These are phyloP conservation scores for Podosphaera leucotricha DNA, from an alignment of 2,329 filamentous ascomycete genomes.

Conservation along the genomic window DNA sequence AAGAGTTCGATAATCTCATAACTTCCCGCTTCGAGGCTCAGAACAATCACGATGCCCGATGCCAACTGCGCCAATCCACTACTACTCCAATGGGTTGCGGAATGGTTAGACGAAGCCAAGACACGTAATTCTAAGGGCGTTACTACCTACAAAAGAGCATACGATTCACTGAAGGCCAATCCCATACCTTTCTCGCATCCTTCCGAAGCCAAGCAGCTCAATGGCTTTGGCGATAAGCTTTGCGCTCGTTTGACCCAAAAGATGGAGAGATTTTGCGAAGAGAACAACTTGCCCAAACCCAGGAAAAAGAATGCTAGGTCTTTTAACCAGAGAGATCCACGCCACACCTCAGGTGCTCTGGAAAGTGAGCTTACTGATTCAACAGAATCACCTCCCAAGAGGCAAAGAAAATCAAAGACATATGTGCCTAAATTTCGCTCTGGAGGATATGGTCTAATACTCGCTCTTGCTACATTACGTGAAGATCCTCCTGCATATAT, in stretches of 20 bases:
- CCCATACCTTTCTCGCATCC: conserved; percentile 42
- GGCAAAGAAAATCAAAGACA: conserved; percentile 31
- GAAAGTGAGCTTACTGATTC: conserved; percentile 4
- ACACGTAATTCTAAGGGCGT: conserved; percentile 47
- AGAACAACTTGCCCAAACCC: conserved; percentile 46
- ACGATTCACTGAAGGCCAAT: conserved; percentile 53
- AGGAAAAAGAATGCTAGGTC: conserved; percentile 24
- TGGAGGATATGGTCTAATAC: conserved; percentile 47
- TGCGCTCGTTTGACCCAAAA: conserved; percentile 43
- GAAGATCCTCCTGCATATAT: conserved; percentile 32
- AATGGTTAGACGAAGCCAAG: conserved; percentile 48
- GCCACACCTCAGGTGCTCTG: conserved; percentile 1
- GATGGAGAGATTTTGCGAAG: conserved; percentile 34
- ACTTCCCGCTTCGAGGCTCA: not conserved
- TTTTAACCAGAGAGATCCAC: conserved; percentile 1
- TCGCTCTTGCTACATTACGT: conserved; percentile 37
- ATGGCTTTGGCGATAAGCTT: conserved; percentile 48
- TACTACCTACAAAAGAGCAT: conserved; percentile 51
- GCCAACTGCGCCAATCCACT: conserved; percentile 33
- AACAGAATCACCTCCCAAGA: conserved; percentile 23
- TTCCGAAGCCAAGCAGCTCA: conserved; percentile 46
- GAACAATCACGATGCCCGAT: conserved; percentile 5
- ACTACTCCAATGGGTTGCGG: conserved; percentile 49
- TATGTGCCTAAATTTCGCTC: conserved; percentile 55
- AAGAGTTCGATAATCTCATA: no score